Conservation (phyloP, 441 rosid genomes). For the Sinapis alba region DNA sequence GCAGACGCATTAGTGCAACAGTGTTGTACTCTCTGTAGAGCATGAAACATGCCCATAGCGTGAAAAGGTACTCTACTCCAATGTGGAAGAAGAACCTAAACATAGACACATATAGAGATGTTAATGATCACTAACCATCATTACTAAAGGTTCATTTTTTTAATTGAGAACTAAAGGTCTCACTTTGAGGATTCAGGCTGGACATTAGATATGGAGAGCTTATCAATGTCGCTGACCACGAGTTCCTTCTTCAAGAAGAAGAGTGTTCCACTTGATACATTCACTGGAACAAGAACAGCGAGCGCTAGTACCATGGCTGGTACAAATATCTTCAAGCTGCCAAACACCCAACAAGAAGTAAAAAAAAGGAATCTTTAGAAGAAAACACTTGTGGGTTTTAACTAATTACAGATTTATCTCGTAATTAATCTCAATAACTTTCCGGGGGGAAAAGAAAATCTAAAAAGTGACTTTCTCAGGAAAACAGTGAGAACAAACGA, state of each 20-base stretch:
- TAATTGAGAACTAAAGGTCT: conserved; percentile 26
- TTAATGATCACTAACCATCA: not conserved
- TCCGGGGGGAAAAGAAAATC: not conserved
- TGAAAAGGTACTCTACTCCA: conserved; percentile 82
- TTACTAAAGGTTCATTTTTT: not conserved
- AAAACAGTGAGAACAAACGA: conserved; percentile 20
- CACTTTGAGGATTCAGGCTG: conserved; percentile 76
- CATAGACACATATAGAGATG: not conserved
- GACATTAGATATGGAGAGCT: conserved; percentile 95
- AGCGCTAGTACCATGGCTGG: conserved; percentile 80
- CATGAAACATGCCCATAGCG: conserved; percentile 84
- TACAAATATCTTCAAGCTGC: conserved; percentile 86
- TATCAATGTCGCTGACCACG: conserved; percentile 87
- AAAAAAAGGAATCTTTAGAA: conserved; percentile 12
- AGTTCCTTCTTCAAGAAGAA: conserved; percentile 80
- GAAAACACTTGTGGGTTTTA: not conserved
- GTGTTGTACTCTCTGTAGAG: conserved; percentile 88
- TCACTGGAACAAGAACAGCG: conserved; percentile 87
- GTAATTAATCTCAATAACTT: conserved; percentile 16
- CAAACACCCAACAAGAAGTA: conserved; percentile 28
- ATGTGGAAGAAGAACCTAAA: conserved; percentile 91
- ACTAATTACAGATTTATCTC: conserved; percentile 11
- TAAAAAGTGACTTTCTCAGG: conserved; percentile 15
- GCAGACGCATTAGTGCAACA: conserved; percentile 83
- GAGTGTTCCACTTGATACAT: conserved; percentile 89